Evolutionary conservation across 148 eudicot species (phyloP).

Genomic region (Dysphania ambrosioides): DNA sequence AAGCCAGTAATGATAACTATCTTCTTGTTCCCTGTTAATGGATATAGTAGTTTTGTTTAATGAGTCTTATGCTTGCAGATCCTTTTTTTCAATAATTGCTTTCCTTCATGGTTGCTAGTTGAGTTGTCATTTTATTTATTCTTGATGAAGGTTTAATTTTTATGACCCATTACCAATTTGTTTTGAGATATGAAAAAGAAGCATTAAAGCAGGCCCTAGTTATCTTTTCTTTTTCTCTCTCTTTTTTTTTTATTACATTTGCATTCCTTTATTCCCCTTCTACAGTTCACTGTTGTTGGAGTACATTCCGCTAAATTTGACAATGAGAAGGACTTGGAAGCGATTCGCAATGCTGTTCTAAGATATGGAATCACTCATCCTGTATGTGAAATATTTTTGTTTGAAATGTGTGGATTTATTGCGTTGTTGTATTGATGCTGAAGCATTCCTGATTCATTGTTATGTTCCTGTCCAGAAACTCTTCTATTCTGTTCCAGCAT

Average conservation of each 20-base stretch:
- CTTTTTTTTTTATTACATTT: too few species aligned
- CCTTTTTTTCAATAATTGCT: neutral
- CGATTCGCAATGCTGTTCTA: constrained; percentile 84
- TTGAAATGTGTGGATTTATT: neutral
- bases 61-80: constrained; percentile 4
- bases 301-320: constrained; percentile 99
- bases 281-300: constrained; percentile 88
- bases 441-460: neutral
- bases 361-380: constrained; percentile 87
- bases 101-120: constrained; percentile 6
- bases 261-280: too few species aligned
- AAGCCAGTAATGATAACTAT: constrained; percentile 57
- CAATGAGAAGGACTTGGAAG: constrained; percentile 91
- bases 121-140: neutral
- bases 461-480: neutral
- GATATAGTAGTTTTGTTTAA: neutral
- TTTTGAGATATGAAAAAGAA: neutral
- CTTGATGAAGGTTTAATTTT: neutral
- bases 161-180: neutral
- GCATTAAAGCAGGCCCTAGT: too few species aligned
- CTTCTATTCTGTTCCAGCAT: neutral
- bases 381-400: constrained; percentile 39
- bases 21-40: constrained; percentile 14
- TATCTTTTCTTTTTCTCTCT: too few species aligned
- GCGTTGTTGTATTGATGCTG: neutral